These are phyloP conservation scores for Eucalyptus shirleyi DNA, from an alignment of 345 rosid genomes.

Conservation along the genomic window DNA sequence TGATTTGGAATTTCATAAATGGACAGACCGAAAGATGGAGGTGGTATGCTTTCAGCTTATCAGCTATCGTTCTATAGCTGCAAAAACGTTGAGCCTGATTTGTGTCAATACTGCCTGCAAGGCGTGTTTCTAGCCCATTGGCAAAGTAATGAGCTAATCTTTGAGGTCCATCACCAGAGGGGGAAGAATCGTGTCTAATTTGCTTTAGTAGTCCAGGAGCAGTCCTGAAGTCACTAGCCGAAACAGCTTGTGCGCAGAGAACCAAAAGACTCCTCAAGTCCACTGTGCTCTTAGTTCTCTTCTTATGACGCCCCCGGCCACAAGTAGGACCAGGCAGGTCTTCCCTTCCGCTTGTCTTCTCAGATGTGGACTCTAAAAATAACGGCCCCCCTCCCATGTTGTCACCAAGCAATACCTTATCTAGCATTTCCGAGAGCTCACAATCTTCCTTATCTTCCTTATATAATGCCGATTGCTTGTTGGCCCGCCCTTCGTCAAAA, in stretches of 20 bases:
- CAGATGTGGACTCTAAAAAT: not conserved
- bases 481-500: conserved; percentile 36
- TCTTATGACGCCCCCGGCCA: conserved; percentile 1
- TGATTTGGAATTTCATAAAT: conserved; percentile 46
- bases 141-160: conserved; percentile 82
- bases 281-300: conserved; percentile 16
- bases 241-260: conserved; percentile 73
- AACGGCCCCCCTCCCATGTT: not conserved
- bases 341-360: not conserved
- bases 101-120: conserved; percentile 29
- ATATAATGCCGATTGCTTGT: conserved; percentile 35
- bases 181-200: conserved; percentile 60
- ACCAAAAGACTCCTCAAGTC: conserved; percentile 62
- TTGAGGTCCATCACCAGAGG: conserved; percentile 63
- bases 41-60: conserved; percentile 46
- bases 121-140: conserved; percentile 71
- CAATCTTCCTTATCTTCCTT: conserved; percentile 12
- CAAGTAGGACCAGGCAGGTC: not conserved
- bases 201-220: conserved; percentile 67
- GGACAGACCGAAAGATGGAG: conserved; percentile 42
- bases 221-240: conserved; percentile 42
- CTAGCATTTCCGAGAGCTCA: conserved; percentile 53
- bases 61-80: conserved; percentile 40
- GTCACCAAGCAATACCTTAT: conserved; percentile 25
- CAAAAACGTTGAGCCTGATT: conserved; percentile 10